Conservation (phyloP, 441 rosid genomes). For the Eutrema salsugineum region DNA sequence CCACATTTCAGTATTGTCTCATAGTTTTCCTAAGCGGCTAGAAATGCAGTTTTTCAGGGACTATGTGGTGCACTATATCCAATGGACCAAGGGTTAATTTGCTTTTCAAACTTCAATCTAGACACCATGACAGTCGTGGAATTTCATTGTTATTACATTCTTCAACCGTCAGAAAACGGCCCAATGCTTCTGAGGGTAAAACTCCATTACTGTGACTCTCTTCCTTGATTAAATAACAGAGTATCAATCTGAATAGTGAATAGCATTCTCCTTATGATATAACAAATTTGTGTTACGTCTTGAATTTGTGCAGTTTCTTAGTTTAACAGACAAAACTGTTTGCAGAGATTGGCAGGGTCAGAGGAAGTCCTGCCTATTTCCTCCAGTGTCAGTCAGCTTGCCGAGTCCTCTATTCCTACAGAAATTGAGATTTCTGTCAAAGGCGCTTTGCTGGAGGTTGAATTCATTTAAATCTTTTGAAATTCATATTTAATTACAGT, state of each 20-base stretch:
- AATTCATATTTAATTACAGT: background rate
- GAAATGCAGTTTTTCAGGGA: constrained; percentile 71
- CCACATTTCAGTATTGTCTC: background rate
- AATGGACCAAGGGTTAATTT: constrained; percentile 80
- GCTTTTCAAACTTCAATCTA: constrained; percentile 62
- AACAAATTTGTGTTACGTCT: background rate
- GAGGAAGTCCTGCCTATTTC: constrained; percentile 72
- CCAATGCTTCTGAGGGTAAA: constrained; percentile 91
- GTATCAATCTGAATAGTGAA: background rate
- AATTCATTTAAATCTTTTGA: constrained; percentile 4
- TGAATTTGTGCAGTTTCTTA: constrained; percentile 13
- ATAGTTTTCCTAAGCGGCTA: constrained; percentile 23
- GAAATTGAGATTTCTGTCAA: constrained; percentile 61
- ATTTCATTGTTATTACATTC: constrained; percentile 73
- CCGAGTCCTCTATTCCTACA: constrained; percentile 44
- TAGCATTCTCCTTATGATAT: background rate
- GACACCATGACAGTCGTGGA: constrained; percentile 56
- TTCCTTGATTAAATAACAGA: background rate
- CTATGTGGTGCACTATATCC: constrained; percentile 65
- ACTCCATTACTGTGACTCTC: constrained; percentile 1
- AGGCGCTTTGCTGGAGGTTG: constrained; percentile 55
- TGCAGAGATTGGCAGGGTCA: constrained; percentile 79
- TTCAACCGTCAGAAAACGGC: constrained; percentile 84
- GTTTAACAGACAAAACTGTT: constrained; percentile 26
- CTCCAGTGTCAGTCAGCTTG: constrained; percentile 41